A percentile compares a stretch with the other conserved stretches of the same genome.
phyloP scores from a whole-genome alignment of 2,329 filamentous ascomycete genomes.

The Ceratocystis cubensis region DNA sequence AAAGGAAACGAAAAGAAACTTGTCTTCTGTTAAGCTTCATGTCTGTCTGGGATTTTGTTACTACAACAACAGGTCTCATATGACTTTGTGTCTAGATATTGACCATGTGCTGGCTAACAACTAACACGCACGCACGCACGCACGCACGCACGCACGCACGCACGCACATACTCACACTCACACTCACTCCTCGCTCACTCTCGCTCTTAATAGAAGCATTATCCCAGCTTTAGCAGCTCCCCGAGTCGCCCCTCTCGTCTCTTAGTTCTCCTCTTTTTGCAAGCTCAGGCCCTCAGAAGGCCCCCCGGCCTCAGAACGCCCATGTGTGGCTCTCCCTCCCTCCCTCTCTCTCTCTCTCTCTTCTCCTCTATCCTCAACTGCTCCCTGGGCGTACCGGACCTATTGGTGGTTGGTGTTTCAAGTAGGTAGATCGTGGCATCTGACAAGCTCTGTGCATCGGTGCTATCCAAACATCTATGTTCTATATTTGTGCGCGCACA shows the following conservation, averaged over 20 bases:
- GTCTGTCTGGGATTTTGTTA: no score
- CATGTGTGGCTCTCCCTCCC: background rate
- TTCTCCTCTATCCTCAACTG: background rate
- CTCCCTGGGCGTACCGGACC: background rate
- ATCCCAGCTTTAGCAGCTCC: no score
- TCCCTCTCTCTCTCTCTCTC: background rate
- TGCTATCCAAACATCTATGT: background rate
- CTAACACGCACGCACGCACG: background rate
- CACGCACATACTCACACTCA: background rate
- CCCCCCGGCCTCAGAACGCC: no score
- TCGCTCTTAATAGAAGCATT: no score
- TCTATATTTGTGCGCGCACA: background rate
- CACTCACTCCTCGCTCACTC: no score
- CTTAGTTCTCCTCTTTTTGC: background rate
- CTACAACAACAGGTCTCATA: no score
- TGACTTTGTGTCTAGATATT: no score
- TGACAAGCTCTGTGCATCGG: conserved; percentile 2
- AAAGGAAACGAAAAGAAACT: background rate
- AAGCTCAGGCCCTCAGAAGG: no score
- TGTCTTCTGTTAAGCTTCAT: no score
- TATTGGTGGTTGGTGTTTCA: background rate
- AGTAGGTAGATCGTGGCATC: conserved; percentile 4
- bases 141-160: background rate
- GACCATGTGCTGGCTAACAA: background rate
- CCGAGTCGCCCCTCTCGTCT: background rate